A percentile compares a stretch with the other conserved stretches of the same genome.
Conservation (phyloP, 495 filamentous ascomycete species). For the Tuber borchii region DNA sequence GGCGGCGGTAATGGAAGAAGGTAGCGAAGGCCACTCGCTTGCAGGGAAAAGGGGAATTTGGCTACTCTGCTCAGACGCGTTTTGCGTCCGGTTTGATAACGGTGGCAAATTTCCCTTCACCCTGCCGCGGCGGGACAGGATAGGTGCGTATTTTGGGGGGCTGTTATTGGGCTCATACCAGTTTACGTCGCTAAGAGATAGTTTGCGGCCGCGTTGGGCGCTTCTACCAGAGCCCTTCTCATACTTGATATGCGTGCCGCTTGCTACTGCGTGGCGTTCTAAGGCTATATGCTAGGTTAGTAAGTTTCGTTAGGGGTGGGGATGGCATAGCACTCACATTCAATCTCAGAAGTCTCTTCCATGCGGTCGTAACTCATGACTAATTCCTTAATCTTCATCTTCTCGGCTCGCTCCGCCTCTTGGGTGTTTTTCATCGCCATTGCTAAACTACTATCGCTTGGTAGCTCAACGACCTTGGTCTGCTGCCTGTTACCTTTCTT, state of each 20-base stretch:
- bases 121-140: neutral
- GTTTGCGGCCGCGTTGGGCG: slow-evolving; percentile 77
- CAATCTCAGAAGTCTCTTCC: slow-evolving; percentile 66
- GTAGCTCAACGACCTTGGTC: slow-evolving; percentile 90
- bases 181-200: slow-evolving; percentile 94
- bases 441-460: slow-evolving; percentile 89
- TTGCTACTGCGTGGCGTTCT: slow-evolving; percentile 35
- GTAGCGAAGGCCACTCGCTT: neutral
- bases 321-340: slow-evolving; percentile 50
- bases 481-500: slow-evolving; percentile 92
- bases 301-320: slow-evolving; percentile 46
- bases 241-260: slow-evolving; percentile 36
- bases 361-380: slow-evolving; percentile 93
- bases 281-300: slow-evolving; percentile 43
- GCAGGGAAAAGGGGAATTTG: neutral
- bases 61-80: neutral
- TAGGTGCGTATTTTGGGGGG: neutral
- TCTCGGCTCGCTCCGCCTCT: slow-evolving; percentile 88
- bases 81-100: neutral
- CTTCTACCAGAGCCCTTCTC: slow-evolving; percentile 59
- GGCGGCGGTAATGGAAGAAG: neutral
- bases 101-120: neutral
- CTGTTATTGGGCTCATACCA: slow-evolving; percentile 58
- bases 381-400: slow-evolving; percentile 94
- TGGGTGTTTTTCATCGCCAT: slow-evolving; percentile 93